Percentiles rank a stretch among this genome's conserved stretches.
phyloP scores from a whole-genome alignment of 2,329 filamentous ascomycete genomes.

The Coniochaeta ligniaria region DNA sequence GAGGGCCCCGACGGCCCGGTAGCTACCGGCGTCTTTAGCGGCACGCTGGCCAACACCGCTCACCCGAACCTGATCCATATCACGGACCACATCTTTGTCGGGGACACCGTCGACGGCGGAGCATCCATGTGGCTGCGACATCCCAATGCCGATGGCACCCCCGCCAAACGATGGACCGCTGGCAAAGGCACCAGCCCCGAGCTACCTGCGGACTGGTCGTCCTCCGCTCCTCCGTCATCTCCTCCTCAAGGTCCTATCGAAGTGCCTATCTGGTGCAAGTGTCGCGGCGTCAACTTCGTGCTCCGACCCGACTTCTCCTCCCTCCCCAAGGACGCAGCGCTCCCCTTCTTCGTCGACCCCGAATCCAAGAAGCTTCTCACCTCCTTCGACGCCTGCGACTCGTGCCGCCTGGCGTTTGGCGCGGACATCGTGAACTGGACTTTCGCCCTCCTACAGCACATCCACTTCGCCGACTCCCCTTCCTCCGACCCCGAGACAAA shows the following conservation, averaged over 20 bases:
- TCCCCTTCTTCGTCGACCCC: constrained; percentile 37
- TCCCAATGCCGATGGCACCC: background rate
- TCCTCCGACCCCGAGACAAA: background rate
- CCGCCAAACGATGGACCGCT: background rate
- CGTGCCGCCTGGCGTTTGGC: constrained; percentile 34
- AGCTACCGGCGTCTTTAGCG: constrained; percentile 27
- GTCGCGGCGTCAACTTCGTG: constrained; percentile 35
- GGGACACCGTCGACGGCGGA: constrained; percentile 46
- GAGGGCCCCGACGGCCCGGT: constrained; percentile 6
- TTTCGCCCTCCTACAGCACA: constrained; percentile 28
- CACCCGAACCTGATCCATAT: constrained; percentile 22
- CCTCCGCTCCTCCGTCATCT: constrained; percentile 8
- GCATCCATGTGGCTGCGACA: constrained; percentile 35
- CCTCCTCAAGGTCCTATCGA: constrained; percentile 10
- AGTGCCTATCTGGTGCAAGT: constrained; percentile 35
- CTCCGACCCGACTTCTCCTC: constrained; percentile 23
- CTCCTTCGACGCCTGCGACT: constrained; percentile 37
- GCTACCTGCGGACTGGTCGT: constrained; percentile 21
- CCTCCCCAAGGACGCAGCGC: constrained; percentile 15
- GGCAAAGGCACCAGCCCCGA: constrained; percentile 15
- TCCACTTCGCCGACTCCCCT: constrained; percentile 21
- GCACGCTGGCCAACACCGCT: constrained; percentile 22
- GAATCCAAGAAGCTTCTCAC: constrained; percentile 29
- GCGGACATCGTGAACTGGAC: constrained; percentile 38
- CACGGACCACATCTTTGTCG: constrained; percentile 33